Percentiles rank a stretch among this genome's conserved stretches.
Conservation (phyloP, 2,329 filamentous ascomycete genomes). For the Clonostachys rhizophaga region DNA sequence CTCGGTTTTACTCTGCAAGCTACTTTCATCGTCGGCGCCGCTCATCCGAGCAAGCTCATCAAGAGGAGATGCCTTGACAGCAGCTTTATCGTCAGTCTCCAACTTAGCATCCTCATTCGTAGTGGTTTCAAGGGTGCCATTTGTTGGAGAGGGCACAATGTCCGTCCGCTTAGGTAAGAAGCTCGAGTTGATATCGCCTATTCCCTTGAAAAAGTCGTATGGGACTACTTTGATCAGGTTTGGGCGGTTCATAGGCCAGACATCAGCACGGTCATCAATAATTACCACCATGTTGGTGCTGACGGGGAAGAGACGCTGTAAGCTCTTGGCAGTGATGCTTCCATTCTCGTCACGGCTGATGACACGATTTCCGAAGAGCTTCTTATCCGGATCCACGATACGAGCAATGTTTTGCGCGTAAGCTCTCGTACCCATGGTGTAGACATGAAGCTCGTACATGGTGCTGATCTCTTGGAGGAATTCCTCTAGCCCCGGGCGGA, state of each 20-base stretch:
- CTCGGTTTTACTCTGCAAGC: slow-evolving; percentile 71
- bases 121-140: slow-evolving; percentile 5
- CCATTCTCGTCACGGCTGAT: slow-evolving; percentile 97
- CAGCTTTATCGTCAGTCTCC: slow-evolving; percentile 4
- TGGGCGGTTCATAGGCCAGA: slow-evolving; percentile 85
- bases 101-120: background rate
- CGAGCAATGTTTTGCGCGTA: slow-evolving; percentile 89
- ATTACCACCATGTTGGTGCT: slow-evolving; percentile 99
- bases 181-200: slow-evolving; percentile 97
- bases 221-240: slow-evolving; percentile 94
- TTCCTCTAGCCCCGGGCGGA: slow-evolving; percentile 77
- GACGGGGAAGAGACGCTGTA: slow-evolving; percentile 88
- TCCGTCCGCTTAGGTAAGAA: slow-evolving; percentile 79
- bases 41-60: slow-evolving; percentile 76
- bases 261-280: slow-evolving; percentile 94
- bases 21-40: slow-evolving; percentile 60
- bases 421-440: slow-evolving; percentile 98
- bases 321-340: slow-evolving; percentile 82
- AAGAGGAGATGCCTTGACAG: slow-evolving; percentile 41
- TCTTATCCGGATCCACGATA: slow-evolving; percentile 86
- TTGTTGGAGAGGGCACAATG: slow-evolving; percentile 25
- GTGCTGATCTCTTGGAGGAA: slow-evolving; percentile 76
- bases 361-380: slow-evolving; percentile 89
- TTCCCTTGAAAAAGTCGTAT: slow-evolving; percentile 97
- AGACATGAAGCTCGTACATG: slow-evolving; percentile 93